Percentiles rank a stretch among this genome's conserved stretches.
Conservation (phyloP, 2,329 filamentous ascomycete genomes). For the Teratosphaeria gauchensis region DNA sequence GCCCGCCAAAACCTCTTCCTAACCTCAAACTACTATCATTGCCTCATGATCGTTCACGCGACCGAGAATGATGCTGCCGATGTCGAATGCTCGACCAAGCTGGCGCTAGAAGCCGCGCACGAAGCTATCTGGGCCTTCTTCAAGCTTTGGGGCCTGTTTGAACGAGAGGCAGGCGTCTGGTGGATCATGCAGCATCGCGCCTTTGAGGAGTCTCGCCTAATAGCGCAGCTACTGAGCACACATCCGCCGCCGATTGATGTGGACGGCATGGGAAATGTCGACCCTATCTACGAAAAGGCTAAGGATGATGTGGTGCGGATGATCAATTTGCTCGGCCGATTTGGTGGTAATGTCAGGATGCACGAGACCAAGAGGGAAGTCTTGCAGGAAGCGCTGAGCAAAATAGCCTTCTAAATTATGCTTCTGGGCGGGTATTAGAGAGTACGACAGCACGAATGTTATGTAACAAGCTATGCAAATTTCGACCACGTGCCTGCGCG, state of each 20-base stretch:
- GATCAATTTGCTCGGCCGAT: conserved; percentile 37
- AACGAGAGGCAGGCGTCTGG: conserved; percentile 66
- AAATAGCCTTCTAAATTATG: background rate
- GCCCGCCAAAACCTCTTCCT: conserved; percentile 68
- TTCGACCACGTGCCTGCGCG: no score
- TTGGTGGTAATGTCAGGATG: conserved; percentile 37
- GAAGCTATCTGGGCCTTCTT: conserved; percentile 68
- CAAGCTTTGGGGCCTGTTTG: conserved; percentile 58
- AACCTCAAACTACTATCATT: conserved; percentile 75
- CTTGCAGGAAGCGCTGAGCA: conserved; percentile 28
- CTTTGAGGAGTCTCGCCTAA: conserved; percentile 55
- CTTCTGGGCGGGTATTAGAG: no score
- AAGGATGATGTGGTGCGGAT: conserved; percentile 36
- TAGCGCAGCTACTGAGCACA: conserved; percentile 15
- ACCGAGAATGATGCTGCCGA: conserved; percentile 52
- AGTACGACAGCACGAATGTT: no score
- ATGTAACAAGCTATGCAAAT: no score
- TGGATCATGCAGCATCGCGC: conserved; percentile 78
- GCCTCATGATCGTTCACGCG: conserved; percentile 68
- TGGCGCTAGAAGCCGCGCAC: conserved; percentile 64
- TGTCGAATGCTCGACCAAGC: conserved; percentile 49
- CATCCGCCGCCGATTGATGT: conserved; percentile 2
- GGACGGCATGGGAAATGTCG: background rate
- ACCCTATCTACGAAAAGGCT: conserved; percentile 27
- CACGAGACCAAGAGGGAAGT: conserved; percentile 38